A percentile compares a stretch with the other conserved stretches of the same genome.
Evolutionary conservation across 1,284 basidiomycete species (phyloP).

Genomic region (Sutorius eximius): DNA sequence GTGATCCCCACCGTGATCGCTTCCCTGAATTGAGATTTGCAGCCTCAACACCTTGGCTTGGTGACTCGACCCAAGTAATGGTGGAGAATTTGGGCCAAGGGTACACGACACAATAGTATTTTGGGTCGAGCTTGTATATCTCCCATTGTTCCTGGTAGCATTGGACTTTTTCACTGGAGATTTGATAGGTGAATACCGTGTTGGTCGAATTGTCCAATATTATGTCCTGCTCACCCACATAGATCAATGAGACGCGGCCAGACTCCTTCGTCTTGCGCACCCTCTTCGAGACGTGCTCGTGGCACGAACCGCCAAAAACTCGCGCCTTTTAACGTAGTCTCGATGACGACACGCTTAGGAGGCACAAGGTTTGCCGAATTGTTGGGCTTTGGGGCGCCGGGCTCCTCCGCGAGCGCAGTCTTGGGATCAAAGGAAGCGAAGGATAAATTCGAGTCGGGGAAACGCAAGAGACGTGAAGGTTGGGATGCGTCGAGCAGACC

Average conservation of each 20-base stretch:
- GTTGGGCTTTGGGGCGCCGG: constrained; percentile 40
- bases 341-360: constrained; percentile 69
- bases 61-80: constrained; percentile 36
- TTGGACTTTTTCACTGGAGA: constrained; percentile 46
- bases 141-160: constrained; percentile 78
- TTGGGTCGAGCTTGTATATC: constrained; percentile 73
- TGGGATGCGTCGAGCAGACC: constrained; percentile 64
- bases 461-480: constrained; percentile 54
- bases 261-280: constrained; percentile 58
- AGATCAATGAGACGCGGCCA: constrained; percentile 68
- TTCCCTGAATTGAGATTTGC: constrained; percentile 23
- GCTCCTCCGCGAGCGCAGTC: constrained; percentile 49
- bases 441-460: constrained; percentile 51
- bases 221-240: constrained; percentile 55
- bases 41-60: constrained; percentile 13
- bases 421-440: constrained; percentile 72
- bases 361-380: constrained; percentile 49
- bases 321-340: constrained; percentile 52
- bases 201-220: constrained; percentile 1
- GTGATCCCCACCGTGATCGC: constrained; percentile 33
- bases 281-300: constrained; percentile 55
- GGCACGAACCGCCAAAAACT: constrained; percentile 75
- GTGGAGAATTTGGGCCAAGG: constrained; percentile 43
- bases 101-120: constrained; percentile 62
- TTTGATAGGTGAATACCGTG: constrained; percentile 13